These are phyloP conservation scores for Pichia nakasei DNA, from an alignment of 805 yeast species.

Conservation along the genomic window DNA sequence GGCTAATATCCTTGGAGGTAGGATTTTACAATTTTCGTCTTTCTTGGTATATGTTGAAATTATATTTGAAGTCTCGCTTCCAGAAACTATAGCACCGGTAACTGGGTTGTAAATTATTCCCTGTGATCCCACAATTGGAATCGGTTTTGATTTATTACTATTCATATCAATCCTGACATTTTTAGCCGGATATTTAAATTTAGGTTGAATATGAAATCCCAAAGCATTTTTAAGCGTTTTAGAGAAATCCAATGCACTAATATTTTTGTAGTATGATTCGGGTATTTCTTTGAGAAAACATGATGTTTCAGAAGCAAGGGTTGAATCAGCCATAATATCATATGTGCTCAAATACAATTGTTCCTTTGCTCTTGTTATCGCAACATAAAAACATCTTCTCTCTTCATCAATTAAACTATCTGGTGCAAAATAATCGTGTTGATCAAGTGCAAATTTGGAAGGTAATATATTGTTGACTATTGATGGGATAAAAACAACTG, in stretches of 20 bases:
- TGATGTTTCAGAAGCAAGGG: not conserved
- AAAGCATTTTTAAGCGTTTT: too few relatives aligned
- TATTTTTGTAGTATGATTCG: not conserved
- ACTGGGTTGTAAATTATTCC: slow-evolving; percentile 6
- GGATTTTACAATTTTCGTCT: too few relatives aligned
- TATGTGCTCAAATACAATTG: slow-evolving; percentile 18
- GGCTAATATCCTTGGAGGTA: too few relatives aligned
- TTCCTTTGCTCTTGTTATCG: slow-evolving; percentile 74
- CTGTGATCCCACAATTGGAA: not conserved
- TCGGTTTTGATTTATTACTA: too few relatives aligned
- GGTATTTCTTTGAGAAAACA: slow-evolving; percentile 3
- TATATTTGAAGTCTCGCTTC: too few relatives aligned
- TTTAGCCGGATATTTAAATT: too few relatives aligned
- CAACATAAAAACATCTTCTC: slow-evolving; percentile 79
- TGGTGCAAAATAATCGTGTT: slow-evolving; percentile 13
- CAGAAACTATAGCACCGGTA: slow-evolving; percentile 5
- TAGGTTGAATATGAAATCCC: too few relatives aligned
- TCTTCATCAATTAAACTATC: slow-evolving; percentile 53
- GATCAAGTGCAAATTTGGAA: slow-evolving; percentile 36
- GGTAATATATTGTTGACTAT: slow-evolving; percentile 62
- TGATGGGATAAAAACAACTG: slow-evolving; percentile 77
- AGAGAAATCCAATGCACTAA: not conserved
- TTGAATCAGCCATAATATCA: not conserved
- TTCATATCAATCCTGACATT: too few relatives aligned
- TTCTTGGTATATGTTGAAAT: too few relatives aligned